These are phyloP conservation scores for Saturnispora quitensis DNA, from an alignment of 805 yeast genomes.

Conservation along the genomic window DNA sequence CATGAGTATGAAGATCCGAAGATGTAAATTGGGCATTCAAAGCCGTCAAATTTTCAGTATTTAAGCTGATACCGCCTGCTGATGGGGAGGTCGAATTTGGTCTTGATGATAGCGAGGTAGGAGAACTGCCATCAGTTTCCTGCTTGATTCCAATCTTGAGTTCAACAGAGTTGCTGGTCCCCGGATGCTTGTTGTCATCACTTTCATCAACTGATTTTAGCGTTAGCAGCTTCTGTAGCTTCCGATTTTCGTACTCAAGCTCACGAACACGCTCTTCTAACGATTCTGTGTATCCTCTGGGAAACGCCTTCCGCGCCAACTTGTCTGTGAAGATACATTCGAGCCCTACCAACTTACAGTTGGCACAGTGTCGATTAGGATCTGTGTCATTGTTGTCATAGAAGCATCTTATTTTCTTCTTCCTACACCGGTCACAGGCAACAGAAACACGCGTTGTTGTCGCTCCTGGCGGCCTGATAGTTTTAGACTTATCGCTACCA, in stretches of 20 bases:
- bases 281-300: constrained; percentile 87
- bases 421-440: constrained; percentile 85
- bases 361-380: constrained; percentile 53
- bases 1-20: constrained; percentile 29
- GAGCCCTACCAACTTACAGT: constrained; percentile 76
- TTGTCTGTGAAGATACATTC: constrained; percentile 86
- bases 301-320: constrained; percentile 77
- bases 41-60: constrained; percentile 24
- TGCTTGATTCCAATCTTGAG: not conserved
- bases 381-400: constrained; percentile 23
- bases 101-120: not conserved
- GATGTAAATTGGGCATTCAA: constrained; percentile 23
- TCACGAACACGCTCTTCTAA: constrained; percentile 83
- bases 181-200: not conserved
- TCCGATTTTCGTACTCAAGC: constrained; percentile 70
- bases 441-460: constrained; percentile 69
- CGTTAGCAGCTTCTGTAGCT: constrained; percentile 54
- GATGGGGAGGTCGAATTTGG: not conserved
- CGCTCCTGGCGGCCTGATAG: constrained; percentile 62
- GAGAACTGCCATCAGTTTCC: not conserved
- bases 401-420: constrained; percentile 63
- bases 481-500: constrained; percentile 28
- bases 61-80: constrained; percentile 10
- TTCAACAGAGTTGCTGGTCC: not conserved
- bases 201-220: constrained; percentile 28